Evolutionary conservation across 345 rosid species (phyloP), one percentile per base, ranked within the genome.

Genomic region (Melastoma malabathricum): DNA sequence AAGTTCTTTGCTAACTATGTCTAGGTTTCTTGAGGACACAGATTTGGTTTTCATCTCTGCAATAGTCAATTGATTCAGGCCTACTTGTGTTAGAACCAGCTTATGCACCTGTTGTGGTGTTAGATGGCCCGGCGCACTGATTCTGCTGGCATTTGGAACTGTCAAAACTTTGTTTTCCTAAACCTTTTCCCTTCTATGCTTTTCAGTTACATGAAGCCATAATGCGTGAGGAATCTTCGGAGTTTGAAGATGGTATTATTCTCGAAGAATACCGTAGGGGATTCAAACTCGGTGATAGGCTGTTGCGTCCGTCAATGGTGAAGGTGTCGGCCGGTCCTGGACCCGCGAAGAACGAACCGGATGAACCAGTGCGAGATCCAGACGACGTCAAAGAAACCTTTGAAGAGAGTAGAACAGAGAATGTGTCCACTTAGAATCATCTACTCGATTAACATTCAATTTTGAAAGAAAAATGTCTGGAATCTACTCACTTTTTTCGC

Each of bases 321-420:
- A 82, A 90, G 69, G 98, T 90, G 34, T 90, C 98, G 0, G 87
- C 98, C n/a, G 95, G 96, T 63, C 96, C 96, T 1, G 96, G 96
- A 31, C 96, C 93, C 31, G 82, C 67, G 31, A 82, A 75, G 62
- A 53, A 75, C 1, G 80, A 79, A 49, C 48, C 13, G 15, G 56
- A 10, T 1, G 44, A 48, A 17, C 25, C 57, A 57, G 65, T 15
- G 49, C 73, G 45, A 59, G 56, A 69, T 55, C 52, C 64, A 10
- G 75, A 20, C 13, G 56, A 45, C 3, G 51, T 50, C 18, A 47
- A 48, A 43, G 81, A 59, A 64, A 46, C 52, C 34, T 23, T 47
- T 6, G 64, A 54, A 59, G 66, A 65, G 47, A 18, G 47, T 65
- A 67, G 16, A 18, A 18, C 50, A 41, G 82, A 59, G 47, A 60